Base-by-base conservation (phyloP, 1,139 yeast species). In the Yamadazyma epiphylla region DNA sequence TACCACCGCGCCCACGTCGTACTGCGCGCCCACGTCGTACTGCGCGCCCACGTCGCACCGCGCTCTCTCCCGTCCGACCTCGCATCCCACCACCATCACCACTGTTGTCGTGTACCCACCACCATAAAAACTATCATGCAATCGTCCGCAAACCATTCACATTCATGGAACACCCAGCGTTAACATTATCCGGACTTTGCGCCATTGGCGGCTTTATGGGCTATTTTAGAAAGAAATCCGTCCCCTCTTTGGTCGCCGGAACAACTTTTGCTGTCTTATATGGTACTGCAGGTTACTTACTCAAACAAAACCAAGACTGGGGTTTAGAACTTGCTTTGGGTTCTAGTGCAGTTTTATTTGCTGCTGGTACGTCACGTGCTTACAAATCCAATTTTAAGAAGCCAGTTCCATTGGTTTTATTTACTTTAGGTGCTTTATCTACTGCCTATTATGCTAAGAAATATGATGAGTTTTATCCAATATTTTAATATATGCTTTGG, bases 91-190 rank as follows among this genome's bases (percentile, higher is more conserved):
- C n/a, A n/a, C n/a, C n/a, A n/a, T n/a, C n/a, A n/a, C n/a, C n/a
- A n/a, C n/a, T n/a, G n/a, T n/a, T n/a, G n/a, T n/a, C n/a, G n/a
- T n/a, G n/a, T n/a, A n/a, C n/a, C n/a, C n/a, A n/a, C 19, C 32
- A 16, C 9, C 27, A 5, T n/a, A n/a, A n/a, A n/a, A n/a, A n/a
- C n/a, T n/a, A n/a, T n/a, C n/a, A n/a, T n/a, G n/a, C n/a, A n/a
- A n/a, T n/a, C n/a, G n/a, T n/a, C n/a, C n/a, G n/a, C n/a, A n/a
- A n/a, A n/a, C n/a, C n/a, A n/a, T n/a, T n/a, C n/a, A n/a, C n/a
- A n/a, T n/a, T n/a, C n/a, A 66, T 67, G 89, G 94, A 83, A 62
- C 91, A 84, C 55, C 94, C 91, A 38, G 77, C 89, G 32, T 78
- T 67, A 47, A 78, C 91, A 15, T 69, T 84, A 48, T 77, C 89